phyloP scores from a whole-genome alignment of 2,329 filamentous ascomycete species.

The Reticulascus tulasneorum region DNA sequence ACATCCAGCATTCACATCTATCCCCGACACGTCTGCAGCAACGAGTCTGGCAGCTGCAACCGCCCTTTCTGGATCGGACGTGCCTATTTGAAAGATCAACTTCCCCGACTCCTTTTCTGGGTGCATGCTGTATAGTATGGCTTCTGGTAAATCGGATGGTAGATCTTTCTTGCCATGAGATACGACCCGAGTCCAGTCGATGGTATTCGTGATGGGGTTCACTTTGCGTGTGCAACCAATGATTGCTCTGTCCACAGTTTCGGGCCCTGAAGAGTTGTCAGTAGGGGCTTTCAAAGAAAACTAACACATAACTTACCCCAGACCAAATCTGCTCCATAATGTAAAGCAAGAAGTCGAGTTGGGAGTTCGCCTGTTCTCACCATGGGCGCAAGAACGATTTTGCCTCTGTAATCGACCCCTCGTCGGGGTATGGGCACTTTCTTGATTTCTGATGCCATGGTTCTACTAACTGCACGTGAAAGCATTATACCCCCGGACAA shows the following conservation, averaged over 20 bases:
- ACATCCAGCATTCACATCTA: conserved; percentile 97
- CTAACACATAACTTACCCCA: conserved; percentile 62
- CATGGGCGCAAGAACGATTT: conserved; percentile 95
- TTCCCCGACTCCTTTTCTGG: conserved; percentile 69
- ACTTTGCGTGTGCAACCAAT: conserved; percentile 78
- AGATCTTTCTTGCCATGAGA: conserved; percentile 64
- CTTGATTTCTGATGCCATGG: conserved; percentile 57
- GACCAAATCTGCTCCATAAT: conserved; percentile 94
- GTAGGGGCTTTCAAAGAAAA: neutral
- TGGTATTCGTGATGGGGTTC: conserved; percentile 71
- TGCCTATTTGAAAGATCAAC: conserved; percentile 90
- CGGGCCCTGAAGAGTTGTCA: conserved; percentile 58
- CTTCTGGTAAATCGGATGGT: conserved; percentile 51
- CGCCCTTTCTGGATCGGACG: conserved; percentile 74
- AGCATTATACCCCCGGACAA: conserved; percentile 24
- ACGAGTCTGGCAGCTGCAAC: conserved; percentile 82
- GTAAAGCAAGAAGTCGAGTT: conserved; percentile 79
- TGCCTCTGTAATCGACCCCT: conserved; percentile 91
- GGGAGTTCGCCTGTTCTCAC: conserved; percentile 95
- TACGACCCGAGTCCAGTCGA: conserved; percentile 79
- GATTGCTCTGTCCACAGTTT: conserved; percentile 88
- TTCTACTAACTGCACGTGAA: conserved; percentile 35
- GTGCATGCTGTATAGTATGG: conserved; percentile 79
- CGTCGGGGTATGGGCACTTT: conserved; percentile 79
- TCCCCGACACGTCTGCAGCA: conserved; percentile 82